Evolutionary conservation across 768 basidiomycete species (phyloP).

Genomic region (Termitomyces sp.): DNA sequence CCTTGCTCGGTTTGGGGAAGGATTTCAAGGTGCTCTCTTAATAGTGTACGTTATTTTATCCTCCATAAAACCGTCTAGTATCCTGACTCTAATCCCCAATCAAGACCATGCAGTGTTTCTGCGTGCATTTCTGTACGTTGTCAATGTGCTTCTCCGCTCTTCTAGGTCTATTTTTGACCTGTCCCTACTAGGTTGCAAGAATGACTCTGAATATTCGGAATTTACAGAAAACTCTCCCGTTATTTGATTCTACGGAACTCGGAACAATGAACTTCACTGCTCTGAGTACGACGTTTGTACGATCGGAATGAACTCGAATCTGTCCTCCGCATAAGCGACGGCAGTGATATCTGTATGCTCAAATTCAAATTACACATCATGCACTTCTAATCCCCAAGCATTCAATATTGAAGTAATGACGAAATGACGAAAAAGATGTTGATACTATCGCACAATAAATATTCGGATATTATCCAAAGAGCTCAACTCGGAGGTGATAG

Average conservation of each 20-base stretch:
- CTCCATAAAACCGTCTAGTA: neutral
- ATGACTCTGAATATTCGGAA: neutral
- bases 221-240: neutral
- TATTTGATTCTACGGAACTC: neutral
- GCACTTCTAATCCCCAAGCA: no score
- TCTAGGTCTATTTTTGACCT: neutral
- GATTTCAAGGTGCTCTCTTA: neutral
- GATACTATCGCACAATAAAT: no score
- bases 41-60: neutral
- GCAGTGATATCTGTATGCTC: no score
- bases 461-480: no score
- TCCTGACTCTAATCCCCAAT: neutral
- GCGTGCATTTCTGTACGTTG: neutral
- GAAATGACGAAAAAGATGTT: no score
- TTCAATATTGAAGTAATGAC: no score
- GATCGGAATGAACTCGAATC: no score
- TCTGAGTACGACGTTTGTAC: neutral
- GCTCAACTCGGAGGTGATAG: no score
- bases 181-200: neutral
- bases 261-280: neutral
- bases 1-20: neutral
- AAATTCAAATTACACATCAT: no score
- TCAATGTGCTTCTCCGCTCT: neutral
- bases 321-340: no score
- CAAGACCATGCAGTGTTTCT: neutral